Base-by-base conservation (phyloP, 768 basidiomycete species). In the button mushroom (Agaricus bisporus) region DNA sequence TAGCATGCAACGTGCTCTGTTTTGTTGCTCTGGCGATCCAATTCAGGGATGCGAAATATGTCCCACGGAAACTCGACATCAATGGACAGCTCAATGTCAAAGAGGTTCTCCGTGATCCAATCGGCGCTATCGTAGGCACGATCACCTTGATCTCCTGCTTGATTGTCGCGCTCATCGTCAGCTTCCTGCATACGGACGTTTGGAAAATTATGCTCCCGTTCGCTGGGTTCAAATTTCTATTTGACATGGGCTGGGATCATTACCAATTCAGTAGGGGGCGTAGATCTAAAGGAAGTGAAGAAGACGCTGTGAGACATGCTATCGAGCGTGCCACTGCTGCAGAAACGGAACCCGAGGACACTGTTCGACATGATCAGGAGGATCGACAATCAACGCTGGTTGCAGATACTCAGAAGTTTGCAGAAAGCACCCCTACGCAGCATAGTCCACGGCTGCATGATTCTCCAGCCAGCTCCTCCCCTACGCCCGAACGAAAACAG, bases 181-280 rank as follows among this genome's bases (percentile, higher is more conserved):
- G 85, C 63, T 90, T 86, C 65, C 74, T 88, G 58, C 76, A 81
- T 43, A 73, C 91, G 15, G 86, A 91, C 49, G 88, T 91, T 2
- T 93, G 89, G 88, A 82, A 78, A 68, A 87, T 95, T 44, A 88
- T 82, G 3, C 76, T 91, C 10, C 91, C 95, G 0, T 91, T 91
- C 44, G 92, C 91, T 0, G 64, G 76, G 0, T 65, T 80, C 49
- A 93, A 92, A 68, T 75, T 94, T 36, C 35, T 78, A 5, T 81
- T 85, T 45, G 93, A 98, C 62, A 41, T 79, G 25, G 63, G 63
- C 41, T 79, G 81, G 80, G 82, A 85, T 62, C 69, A 78, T 59
- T 80, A 79, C 63, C 71, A 75, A 18, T 71, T 64, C 57, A 57
- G 57, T 46, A 58, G 61, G 47, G 56, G 63, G 42, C 53, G 59